Percentiles rank a stretch among this genome's conserved stretches.
Evolutionary conservation across 805 yeast genomes (phyloP).

Genomic region (Maudiozyma pseudohumilis): DNA sequence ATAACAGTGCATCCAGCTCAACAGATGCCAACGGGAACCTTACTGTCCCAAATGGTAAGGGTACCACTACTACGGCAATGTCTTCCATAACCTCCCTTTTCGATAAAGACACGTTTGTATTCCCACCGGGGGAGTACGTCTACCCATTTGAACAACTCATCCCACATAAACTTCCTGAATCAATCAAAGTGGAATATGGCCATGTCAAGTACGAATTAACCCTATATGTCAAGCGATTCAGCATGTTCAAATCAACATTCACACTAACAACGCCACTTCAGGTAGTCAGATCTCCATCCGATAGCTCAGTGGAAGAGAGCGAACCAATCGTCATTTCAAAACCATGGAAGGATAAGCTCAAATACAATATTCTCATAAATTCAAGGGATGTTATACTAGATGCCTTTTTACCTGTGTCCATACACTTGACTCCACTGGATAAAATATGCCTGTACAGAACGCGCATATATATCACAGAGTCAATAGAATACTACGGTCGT

Average conservation of each 20-base stretch:
- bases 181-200: conserved; percentile 70
- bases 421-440: conserved; percentile 75
- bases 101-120: conserved; percentile 31
- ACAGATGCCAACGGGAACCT: not conserved
- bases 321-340: conserved; percentile 86
- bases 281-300: conserved; percentile 66
- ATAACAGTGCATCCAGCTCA: not conserved
- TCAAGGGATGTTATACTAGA: conserved; percentile 79
- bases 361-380: conserved; percentile 81
- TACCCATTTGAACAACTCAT: conserved; percentile 86
- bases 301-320: conserved; percentile 68
- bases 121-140: conserved; percentile 78
- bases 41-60: not conserved
- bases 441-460: conserved; percentile 77
- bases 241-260: conserved; percentile 74
- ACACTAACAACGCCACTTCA: conserved; percentile 43
- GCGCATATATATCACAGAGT: conserved; percentile 76
- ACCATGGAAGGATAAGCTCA: conserved; percentile 85
- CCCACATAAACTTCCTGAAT: conserved; percentile 72
- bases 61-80: no score
- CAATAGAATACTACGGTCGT: conserved; percentile 70
- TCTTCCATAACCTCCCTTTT: not conserved
- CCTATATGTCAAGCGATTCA: conserved; percentile 60
- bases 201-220: conserved; percentile 58
- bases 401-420: conserved; percentile 70